Evolutionary conservation across 768 basidiomycete species (phyloP).

Genomic region (Sporobolomyces phaffii): DNA sequence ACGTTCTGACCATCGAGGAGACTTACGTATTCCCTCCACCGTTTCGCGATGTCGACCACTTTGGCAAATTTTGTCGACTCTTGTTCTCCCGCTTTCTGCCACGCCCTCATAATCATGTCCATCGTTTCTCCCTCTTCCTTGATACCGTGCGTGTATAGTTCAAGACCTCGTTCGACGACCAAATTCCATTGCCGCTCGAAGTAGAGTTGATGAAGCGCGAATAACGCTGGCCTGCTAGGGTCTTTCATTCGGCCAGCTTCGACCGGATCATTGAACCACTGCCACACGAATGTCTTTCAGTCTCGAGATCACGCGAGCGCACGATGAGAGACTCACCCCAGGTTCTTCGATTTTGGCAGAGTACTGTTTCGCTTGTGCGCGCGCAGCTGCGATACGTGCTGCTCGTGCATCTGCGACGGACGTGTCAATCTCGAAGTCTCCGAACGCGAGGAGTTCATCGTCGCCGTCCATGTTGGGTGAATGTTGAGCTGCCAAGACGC

Average conservation of each 20-base stretch:
- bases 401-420: not conserved
- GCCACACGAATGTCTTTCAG: not conserved
- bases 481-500: too few relatives aligned
- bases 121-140: not conserved
- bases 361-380: constrained; percentile 1
- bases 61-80: not conserved
- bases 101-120: constrained; percentile 1
- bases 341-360: constrained; percentile 10
- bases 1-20: too few relatives aligned
- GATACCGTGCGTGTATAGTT: not conserved
- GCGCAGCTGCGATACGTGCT: not conserved
- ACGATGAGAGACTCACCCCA: not conserved
- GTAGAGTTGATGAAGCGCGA: constrained; percentile 12
- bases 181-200: not conserved
- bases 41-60: not conserved
- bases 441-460: constrained; percentile 1
- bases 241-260: not conserved
- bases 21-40: not conserved
- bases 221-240: not conserved
- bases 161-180: not conserved
- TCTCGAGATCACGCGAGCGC: too few relatives aligned
- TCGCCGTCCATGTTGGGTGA: not conserved
- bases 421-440: constrained; percentile 8
- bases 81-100: not conserved
- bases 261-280: constrained; percentile 7